Conservation (phyloP, 352 stramenopile species). For the Globisporangium polare region DNA sequence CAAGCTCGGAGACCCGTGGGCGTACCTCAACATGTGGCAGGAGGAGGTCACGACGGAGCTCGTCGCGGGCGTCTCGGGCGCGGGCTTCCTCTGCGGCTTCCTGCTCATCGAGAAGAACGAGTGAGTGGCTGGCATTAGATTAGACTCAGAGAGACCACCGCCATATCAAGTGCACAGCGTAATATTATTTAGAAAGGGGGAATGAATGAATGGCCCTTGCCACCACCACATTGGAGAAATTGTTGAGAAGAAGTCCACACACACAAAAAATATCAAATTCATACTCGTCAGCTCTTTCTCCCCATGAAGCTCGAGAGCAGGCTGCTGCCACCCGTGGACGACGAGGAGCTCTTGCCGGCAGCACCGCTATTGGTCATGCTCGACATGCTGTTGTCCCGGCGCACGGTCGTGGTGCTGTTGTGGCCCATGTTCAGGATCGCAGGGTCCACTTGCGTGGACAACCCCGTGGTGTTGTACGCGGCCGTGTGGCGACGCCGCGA, state of each 20-base stretch:
- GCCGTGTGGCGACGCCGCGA: slow-evolving; percentile 32
- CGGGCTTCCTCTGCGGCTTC: slow-evolving; percentile 49
- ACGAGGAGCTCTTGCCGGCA: neutral
- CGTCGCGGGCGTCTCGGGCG: slow-evolving; percentile 35
- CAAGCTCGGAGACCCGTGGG: slow-evolving; percentile 26
- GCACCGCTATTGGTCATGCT: neutral
- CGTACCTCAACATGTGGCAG: slow-evolving; percentile 38
- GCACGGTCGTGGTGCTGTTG: slow-evolving; percentile 19
- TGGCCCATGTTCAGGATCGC: slow-evolving; percentile 12
- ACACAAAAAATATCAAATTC: neutral
- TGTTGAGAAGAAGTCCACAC: too few relatives aligned
- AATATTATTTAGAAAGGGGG: slow-evolving; percentile 11
- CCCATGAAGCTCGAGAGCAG: slow-evolving; percentile 14
- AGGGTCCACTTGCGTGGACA: slow-evolving; percentile 16
- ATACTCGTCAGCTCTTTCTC: slow-evolving; percentile 14
- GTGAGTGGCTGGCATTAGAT: neutral
- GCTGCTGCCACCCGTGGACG: neutral
- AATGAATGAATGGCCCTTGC: neutral
- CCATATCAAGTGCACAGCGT: neutral
- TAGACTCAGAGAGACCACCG: neutral
- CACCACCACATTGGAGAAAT: neutral
- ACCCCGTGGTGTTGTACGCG: slow-evolving; percentile 22
- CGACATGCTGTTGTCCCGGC: neutral
- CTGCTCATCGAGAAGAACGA: slow-evolving; percentile 50
- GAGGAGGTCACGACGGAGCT: slow-evolving; percentile 40